Evolutionary conservation across 2,329 filamentous ascomycete species (phyloP), one percentile per base, ranked within the genome.

Genomic region (Tetracladium maxilliforme): DNA sequence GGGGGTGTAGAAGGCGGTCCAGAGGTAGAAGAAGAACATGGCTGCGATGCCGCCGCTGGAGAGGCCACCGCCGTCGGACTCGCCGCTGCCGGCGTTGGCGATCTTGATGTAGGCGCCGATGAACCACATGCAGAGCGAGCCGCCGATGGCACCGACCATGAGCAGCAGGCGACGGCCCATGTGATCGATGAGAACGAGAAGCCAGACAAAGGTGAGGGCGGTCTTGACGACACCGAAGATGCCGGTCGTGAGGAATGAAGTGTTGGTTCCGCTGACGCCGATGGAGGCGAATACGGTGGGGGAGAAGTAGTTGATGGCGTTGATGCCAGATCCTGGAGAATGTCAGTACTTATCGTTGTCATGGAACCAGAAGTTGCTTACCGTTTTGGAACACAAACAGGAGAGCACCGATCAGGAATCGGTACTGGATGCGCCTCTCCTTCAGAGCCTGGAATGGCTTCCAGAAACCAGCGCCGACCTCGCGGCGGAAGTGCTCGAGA

Each of bases 321-420:
- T 83, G 53, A 83, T 83, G 3, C 78, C 78, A 4, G 56, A 62
- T 24, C n/a, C n/a, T n/a, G n/a, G n/a, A n/a, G n/a, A n/a, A n/a
- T n/a, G n/a, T n/a, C n/a, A n/a, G n/a, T n/a, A n/a, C n/a, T n/a
- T n/a, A n/a, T n/a, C n/a, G n/a, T n/a, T n/a, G n/a, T n/a, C n/a
- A n/a, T n/a, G n/a, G n/a, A n/a, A n/a, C n/a, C n/a, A n/a, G n/a
- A n/a, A n/a, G n/a, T n/a, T n/a, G n/a, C n/a, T n/a, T n/a, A n/a
- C 73, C 73, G 38, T 87, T 87, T 48, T 87, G 80, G 62, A 72
- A 83, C 26, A 86, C 54, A 57, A 86, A 86, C 12, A 87, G 59
- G 40, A 79, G 65, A 28, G 66, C 65, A 23, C 79, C 79, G 8
- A 86, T 60, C 44, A 81, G 66, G 49, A 87, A 72, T 21, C 79